Conservation (phyloP, 257 asterid genomes). For the Pogostemon cablin region DNA sequence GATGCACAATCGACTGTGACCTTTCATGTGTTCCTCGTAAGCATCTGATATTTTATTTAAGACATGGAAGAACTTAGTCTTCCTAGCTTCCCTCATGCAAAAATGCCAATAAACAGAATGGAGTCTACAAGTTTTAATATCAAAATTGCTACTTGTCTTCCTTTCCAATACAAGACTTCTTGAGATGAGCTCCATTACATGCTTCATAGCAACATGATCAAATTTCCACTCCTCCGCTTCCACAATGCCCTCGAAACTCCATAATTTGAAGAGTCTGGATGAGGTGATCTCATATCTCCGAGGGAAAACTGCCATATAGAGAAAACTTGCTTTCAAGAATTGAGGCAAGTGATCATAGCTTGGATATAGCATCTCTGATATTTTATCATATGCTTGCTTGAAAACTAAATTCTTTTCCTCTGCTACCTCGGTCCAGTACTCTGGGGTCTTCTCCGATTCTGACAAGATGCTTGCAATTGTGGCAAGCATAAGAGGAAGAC, state of each 20-base stretch:
- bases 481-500: constrained; percentile 35
- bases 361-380: not conserved
- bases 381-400: constrained; percentile 7
- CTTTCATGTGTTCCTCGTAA: not conserved
- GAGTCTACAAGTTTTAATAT: constrained; percentile 9
- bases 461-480: constrained; percentile 20
- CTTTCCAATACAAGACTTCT: constrained; percentile 5
- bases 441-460: not conserved
- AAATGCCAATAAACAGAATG: not conserved
- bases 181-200: not conserved
- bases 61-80: not conserved
- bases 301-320: not conserved
- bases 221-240: not conserved
- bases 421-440: not conserved
- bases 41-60: not conserved
- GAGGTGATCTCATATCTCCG: not conserved
- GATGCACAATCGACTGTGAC: not conserved
- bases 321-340: constrained; percentile 6
- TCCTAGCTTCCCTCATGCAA: not conserved
- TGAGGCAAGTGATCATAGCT: constrained; percentile 26
- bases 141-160: not conserved
- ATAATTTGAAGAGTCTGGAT: not conserved
- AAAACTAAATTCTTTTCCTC: not conserved
- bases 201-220: not conserved
- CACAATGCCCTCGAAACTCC: constrained; percentile 19